A percentile compares a stretch with the other conserved stretches of the same genome.
These are phyloP conservation scores for Salix viminalis DNA, from an alignment of 345 rosid genomes.

Conservation along the genomic window DNA sequence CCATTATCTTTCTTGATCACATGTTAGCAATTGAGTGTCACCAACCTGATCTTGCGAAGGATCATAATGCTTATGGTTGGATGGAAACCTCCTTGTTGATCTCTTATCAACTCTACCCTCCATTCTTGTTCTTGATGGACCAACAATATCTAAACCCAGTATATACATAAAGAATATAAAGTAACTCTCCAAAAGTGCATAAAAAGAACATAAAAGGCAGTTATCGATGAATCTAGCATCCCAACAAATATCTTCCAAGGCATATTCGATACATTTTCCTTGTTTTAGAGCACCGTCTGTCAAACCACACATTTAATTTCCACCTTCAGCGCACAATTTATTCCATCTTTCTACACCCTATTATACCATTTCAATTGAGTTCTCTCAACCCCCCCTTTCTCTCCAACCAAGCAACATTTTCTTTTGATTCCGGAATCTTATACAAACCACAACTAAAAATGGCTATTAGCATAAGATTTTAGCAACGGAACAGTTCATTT, in stretches of 20 bases:
- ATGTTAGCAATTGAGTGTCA: background rate
- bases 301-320: background rate
- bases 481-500: too few species aligned
- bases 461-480: too few species aligned
- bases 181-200: background rate
- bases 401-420: background rate
- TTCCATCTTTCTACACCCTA: background rate
- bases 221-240: background rate
- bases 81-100: slow-evolving; percentile 23
- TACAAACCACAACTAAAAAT: too few species aligned
- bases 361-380: background rate
- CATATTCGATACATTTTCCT: background rate
- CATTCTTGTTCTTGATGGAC: slow-evolving; percentile 7
- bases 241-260: background rate
- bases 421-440: background rate
- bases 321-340: too few species aligned
- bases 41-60: slow-evolving; percentile 42
- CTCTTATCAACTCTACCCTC: slow-evolving; percentile 21
- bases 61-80: slow-evolving; percentile 6
- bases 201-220: background rate
- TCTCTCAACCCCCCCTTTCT: background rate
- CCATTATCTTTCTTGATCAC: background rate
- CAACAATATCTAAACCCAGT: background rate
- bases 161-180: background rate
- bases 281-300: background rate